Base-by-base conservation (phyloP, 2,329 filamentous ascomycete genomes). In the Cladophialophora psammophila region DNA sequence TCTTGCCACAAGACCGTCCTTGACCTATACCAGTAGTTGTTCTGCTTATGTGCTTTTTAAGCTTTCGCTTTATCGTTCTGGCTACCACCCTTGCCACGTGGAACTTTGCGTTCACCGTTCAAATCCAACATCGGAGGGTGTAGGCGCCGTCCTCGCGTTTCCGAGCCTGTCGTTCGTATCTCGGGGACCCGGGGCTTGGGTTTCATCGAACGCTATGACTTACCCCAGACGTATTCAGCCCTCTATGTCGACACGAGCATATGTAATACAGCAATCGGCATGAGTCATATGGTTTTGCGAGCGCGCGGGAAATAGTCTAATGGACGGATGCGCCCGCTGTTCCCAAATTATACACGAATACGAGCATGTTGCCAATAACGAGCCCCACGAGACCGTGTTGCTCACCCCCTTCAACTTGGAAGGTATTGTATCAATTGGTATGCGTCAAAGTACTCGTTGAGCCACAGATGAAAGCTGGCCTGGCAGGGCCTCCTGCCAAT, bases 311-410 rank as follows among this genome's bases (percentile, higher is more conserved):
- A 26, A 26, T 26, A 26, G 5, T n/a, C 26, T 3, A 8, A 32
- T 20, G 20, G 48, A 45, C 59, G 15, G 32, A 31, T 38, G 34
- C 34, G 20, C 34, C 35, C 59, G 42, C 3, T 54, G 20, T 61
- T 52, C 59, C 31, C 26, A 60, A 48, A 15, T 26, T 54, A 53
- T 18, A 52, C 48, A 38, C 35, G 48, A 53, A 12, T 53, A 61
- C 59, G 45, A 54, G 35, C 12, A 26, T 50, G 8, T 4, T 38
- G 18, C 13, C 31, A 34, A 13, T 36, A 50, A 48, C 8, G 40
- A 50, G 31, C 57, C 3, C 3, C 40, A 60, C 15, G 20, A 50
- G 32, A 34, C 10, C 45, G n/a, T 53, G 15, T 18, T 50, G 34
- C 50, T 40, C 48, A 50, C 3, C 18, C 3, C 18, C 45, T 31